A percentile compares a stretch with the other conserved stretches of the same genome.
phyloP scores from a whole-genome alignment of 306 rosid genomes.

The Vigna reflexopilosa region DNA sequence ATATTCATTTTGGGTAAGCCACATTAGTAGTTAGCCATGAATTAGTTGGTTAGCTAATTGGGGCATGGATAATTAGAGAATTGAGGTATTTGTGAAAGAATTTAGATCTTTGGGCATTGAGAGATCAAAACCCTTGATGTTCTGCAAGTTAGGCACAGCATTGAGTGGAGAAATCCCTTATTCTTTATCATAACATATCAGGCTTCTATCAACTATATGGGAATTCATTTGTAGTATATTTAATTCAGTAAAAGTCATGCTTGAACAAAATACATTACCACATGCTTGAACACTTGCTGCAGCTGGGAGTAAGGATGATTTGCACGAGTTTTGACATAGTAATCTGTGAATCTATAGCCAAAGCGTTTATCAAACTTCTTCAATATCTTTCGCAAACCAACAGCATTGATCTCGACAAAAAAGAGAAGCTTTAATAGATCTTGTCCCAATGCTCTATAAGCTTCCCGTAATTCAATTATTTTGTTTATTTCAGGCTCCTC shows the following conservation, averaged over 20 bases:
- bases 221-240: conserved; percentile 22
- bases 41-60: not conserved
- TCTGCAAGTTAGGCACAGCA: not conserved
- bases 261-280: conserved; percentile 69
- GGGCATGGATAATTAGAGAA: not conserved
- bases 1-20: conserved; percentile 12
- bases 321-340: conserved; percentile 94
- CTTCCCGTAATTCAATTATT: conserved; percentile 76
- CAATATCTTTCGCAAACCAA: conserved; percentile 97
- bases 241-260: conserved; percentile 24
- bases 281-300: conserved; percentile 99
- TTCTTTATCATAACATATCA: not conserved
- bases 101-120: not conserved
- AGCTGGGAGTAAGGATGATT: conserved; percentile 99
- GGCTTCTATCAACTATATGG: not conserved
- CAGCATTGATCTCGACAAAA: conserved; percentile 91
- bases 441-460: conserved; percentile 78
- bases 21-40: not conserved
- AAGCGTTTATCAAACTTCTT: conserved; percentile 98
- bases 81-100: not conserved
- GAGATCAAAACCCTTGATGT: not conserved
- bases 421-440: conserved; percentile 87
- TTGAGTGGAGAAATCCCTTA: not conserved
- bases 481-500: conserved; percentile 81
- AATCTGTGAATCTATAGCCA: conserved; percentile 88